Evolutionary conservation across 331 rosid genomes (phyloP), one percentile per base, ranked within the genome.

Genomic region (Ulmus americana): DNA sequence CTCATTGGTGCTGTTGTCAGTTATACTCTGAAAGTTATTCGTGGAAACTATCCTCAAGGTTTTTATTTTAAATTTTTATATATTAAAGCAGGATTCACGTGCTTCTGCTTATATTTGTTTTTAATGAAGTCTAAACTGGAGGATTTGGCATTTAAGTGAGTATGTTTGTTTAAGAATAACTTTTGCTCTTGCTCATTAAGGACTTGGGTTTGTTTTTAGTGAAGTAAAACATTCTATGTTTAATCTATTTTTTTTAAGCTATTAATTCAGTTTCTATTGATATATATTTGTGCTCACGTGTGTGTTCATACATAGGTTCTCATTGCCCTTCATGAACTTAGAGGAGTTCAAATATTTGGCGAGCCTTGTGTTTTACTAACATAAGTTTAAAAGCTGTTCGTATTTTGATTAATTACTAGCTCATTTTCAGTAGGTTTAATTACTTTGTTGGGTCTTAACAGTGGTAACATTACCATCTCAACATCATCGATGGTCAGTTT

Each of bases 401-500:
- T 55, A 5, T 35, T 28, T 55, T 10, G 15, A 55, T 22, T 39
- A 54, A 20, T 20, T 9, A 5, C 42, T 55, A 35, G 39, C 35
- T 28, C 0, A 55, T 28, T 55, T 6, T 35, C 61, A 35, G 61
- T 35, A 12, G 68, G 65, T 9, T 69, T 61, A 66, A 59, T 45
- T 41, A 54, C 70, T 41, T 63, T 59, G 54, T 75, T 44, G 16
- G 76, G 74, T 69, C 45, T 76, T 76, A 75, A 77, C 81, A 91
- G 96, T 77, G 82, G 94, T 92, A 61, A 47, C 69, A 63, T 82
- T 92, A 68, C 98, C 98, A 51, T 88, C 98, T 63, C 85, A 90
- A n/a, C 91, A 88, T 78, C 91, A 92, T 85, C 84, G 55, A 60
- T 92, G 98, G 98, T 85, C 88, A 59, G 81, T 76, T 63, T 86